Evolutionary conservation across 1,139 yeast genomes (phyloP).

Genomic region (Blastobotrys elegans): DNA sequence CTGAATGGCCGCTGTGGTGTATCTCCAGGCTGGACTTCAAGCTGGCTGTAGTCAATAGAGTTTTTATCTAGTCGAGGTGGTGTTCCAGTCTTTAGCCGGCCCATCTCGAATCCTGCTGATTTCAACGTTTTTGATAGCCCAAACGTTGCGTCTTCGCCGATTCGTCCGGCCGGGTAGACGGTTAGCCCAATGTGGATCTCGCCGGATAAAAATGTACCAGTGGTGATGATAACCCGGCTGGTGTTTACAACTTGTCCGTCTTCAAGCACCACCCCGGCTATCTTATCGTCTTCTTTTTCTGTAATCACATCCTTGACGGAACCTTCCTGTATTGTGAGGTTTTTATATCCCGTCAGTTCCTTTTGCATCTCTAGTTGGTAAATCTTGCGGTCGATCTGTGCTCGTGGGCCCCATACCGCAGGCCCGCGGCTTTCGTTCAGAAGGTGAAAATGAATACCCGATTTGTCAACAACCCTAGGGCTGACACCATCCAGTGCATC

Average conservation of each 20-base stretch:
- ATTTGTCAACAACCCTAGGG: slow-evolving; percentile 75
- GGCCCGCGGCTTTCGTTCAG: slow-evolving; percentile 88
- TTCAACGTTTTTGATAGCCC: slow-evolving; percentile 78
- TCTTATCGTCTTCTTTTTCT: slow-evolving; percentile 40
- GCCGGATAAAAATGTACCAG: slow-evolving; percentile 93
- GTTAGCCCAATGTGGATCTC: slow-evolving; percentile 89
- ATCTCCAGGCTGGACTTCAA: slow-evolving; percentile 74
- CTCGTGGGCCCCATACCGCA: slow-evolving; percentile 98
- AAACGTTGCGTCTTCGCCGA: slow-evolving; percentile 88
- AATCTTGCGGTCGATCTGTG: slow-evolving; percentile 84
- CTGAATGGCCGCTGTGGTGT: slow-evolving; percentile 86
- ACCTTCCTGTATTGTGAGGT: slow-evolving; percentile 60
- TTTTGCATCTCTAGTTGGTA: slow-evolving; percentile 78
- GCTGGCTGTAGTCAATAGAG: slow-evolving; percentile 59
- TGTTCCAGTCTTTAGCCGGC: slow-evolving; percentile 93
- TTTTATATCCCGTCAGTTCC: slow-evolving; percentile 52
- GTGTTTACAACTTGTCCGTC: slow-evolving; percentile 55
- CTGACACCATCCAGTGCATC: slow-evolving; percentile 96
- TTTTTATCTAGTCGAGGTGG: slow-evolving; percentile 80
- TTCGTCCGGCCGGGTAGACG: slow-evolving; percentile 82
- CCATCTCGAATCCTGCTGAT: slow-evolving; percentile 75
- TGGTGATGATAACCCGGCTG: slow-evolving; percentile 75
- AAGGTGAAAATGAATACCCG: slow-evolving; percentile 89
- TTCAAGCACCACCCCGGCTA: slow-evolving; percentile 67
- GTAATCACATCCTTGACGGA: slow-evolving; percentile 83